These are phyloP conservation scores for Dactylis glomerata DNA, from an alignment of 176 grass and related monocot genomes.

Conservation along the genomic window DNA sequence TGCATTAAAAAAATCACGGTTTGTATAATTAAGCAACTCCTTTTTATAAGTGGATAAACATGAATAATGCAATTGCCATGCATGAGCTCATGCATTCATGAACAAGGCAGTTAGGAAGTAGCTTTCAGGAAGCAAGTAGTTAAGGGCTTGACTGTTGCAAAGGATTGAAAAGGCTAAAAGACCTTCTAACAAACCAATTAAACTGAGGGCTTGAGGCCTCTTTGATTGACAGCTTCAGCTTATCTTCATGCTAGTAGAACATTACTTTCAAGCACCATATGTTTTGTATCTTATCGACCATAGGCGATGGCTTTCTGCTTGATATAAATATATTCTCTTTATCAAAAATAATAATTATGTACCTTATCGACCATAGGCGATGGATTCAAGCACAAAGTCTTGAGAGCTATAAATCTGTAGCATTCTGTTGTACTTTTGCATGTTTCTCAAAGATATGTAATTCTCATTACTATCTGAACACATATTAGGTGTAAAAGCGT, in stretches of 20 bases:
- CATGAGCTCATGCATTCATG: constrained; percentile 22
- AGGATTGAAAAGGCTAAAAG: constrained; percentile 29
- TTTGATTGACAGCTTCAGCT: constrained; percentile 25
- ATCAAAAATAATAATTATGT: no score
- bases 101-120: constrained; percentile 41
- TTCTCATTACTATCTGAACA: constrained; percentile 26
- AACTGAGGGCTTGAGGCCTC: constrained; percentile 2
- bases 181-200: constrained; percentile 29
- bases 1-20: not conserved
- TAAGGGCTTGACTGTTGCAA: constrained; percentile 42
- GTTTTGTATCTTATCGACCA: constrained; percentile 16
- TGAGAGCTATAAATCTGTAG: constrained; percentile 29
- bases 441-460: constrained; percentile 1
- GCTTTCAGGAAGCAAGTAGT: constrained; percentile 44
- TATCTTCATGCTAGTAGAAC: constrained; percentile 16
- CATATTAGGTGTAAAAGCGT: not conserved
- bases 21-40: not conserved
- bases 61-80: constrained; percentile 10
- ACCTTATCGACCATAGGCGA: constrained; percentile 12
- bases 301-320: constrained; percentile 16
- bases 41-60: constrained; percentile 25
- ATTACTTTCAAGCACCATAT: constrained; percentile 30
- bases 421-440: constrained; percentile 13
- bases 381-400: constrained; percentile 29
- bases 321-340: no score